Evolutionary conservation across 441 rosid genomes (phyloP), one percentile per base, ranked within the genome.

Genomic region (Mallotus repandus): DNA sequence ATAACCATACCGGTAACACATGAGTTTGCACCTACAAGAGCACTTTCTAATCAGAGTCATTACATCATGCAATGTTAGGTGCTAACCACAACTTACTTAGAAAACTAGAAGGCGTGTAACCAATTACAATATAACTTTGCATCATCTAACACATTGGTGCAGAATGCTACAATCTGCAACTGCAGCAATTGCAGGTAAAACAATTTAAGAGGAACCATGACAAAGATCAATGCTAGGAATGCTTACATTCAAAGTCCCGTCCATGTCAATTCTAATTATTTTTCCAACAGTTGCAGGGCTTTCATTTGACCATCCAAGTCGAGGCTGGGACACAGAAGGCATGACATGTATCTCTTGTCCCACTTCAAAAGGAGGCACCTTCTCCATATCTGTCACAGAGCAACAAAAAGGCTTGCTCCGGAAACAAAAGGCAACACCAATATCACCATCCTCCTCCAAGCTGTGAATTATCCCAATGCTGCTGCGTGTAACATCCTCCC

Each of bases 301-400:
- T 82, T 96, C 98, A 79, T 91, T 87, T 74, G 97, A 91, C 99
- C 99, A 96, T 79, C 99, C 99, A 75, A 96, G 94, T 72, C 92
- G 87, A 77, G 99, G 99, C 81, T 91, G 97, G 67, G 90, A 74
- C 35, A 94, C 90, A 68, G 98, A 86, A 58, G 98, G 86, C 86
- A 87, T 77, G 80, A 94, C 80, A 68, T 86, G 98, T 76, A 96
- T 91, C 84, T 92, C 97, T 81, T 91, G 96, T 54, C 96, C 98
- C 79, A 88, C 90, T 83, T 88, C 95, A 84, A 94, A 96, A 80
- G 98, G 91, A 70, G 84, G 82, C 71, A 94, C 93, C 84, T 92
- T 92, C 85, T 96, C 99, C 78, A 96, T 70, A 81, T 96, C 98
- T 58, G 99, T 91, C 63, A 96, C 91, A 43, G 98, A 96, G 84